Evolutionary conservation across 345 rosid genomes (phyloP), one percentile per base, ranked within the genome.

Genomic region (Firmiana major): DNA sequence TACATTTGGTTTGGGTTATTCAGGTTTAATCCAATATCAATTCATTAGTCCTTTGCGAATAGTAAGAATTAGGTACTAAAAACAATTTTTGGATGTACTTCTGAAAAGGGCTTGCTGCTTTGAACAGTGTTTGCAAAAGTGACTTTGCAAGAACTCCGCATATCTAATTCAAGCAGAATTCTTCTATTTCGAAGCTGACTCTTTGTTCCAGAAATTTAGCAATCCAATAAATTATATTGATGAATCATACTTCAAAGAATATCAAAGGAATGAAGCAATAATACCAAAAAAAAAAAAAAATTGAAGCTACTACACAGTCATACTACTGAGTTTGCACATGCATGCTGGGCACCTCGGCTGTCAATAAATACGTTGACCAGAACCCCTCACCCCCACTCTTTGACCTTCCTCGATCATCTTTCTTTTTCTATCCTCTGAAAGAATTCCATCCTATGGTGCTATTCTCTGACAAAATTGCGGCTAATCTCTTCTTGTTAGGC

Each of bases 401-500:
- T 89, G 90, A 58, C 94, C 92, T 87, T 93, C 93, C 68, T 85
- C 88, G 1, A 90, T 84, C 97, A 90, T 90, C 81, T 90, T 93
- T 66, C 85, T 83, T 63, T 89, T 89, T 53, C 93, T 86, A 15
- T 88, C 70, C 46, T 62, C 68, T n/a, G 15, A 74, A 74, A 24
- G 15, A 26, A 38, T 24, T 84, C 98, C 98, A 93, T 31, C 54
- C 83, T 70, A 90, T 83, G 67, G 90, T 83, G 78, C 84, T 79
- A 78, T 85, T 93, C 64, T 84, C 85, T 0, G 90, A 84, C 83
- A 93, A 88, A 79, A 95, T 87, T 40, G 93, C 85, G 0, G 98
- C 98, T 66, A 95, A 81, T 86, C 94, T 92, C 88, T 89, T 93
- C 91, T 95, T 95, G 89, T 90, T 89, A 45, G 98, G 99, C 53